Evolutionary conservation across 2,329 filamentous ascomycete species (phyloP).

Genomic region (Rhinocladiella similis): DNA sequence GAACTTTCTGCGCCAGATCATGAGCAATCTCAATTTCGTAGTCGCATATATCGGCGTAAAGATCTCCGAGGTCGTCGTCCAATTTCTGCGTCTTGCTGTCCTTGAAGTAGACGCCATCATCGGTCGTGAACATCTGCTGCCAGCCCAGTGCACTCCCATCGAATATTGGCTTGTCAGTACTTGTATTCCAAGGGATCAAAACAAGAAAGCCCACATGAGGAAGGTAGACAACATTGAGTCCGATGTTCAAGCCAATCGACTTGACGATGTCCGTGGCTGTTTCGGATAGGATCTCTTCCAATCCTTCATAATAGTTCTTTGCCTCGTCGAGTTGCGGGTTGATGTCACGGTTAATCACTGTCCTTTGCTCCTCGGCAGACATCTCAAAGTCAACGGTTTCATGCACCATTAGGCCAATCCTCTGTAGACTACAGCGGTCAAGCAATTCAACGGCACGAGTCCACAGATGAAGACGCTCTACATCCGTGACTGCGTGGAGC

Average conservation of each 20-base stretch:
- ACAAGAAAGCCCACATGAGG: constrained; percentile 91
- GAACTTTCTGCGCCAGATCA: constrained; percentile 67
- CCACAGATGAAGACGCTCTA: constrained; percentile 34
- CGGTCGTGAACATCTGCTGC: constrained; percentile 75
- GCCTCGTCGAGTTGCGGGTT: constrained; percentile 74
- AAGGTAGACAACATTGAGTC: constrained; percentile 80
- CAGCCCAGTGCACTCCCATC: constrained; percentile 67
- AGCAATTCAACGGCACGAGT: constrained; percentile 60
- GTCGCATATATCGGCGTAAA: constrained; percentile 82
- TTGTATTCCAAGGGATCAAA: constrained; percentile 64
- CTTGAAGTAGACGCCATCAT: constrained; percentile 79
- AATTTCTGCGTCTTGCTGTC: constrained; percentile 77
- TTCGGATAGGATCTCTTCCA: constrained; percentile 70
- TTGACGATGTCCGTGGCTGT: constrained; percentile 65
- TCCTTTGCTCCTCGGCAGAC: constrained; percentile 63
- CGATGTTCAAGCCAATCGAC: constrained; percentile 56
- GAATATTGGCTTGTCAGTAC: constrained; percentile 61
- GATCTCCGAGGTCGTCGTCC: constrained; percentile 78
- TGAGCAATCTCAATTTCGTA: constrained; percentile 88
- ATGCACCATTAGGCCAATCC: constrained; percentile 69
- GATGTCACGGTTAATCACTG: constrained; percentile 70
- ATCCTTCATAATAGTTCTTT: constrained; percentile 74
- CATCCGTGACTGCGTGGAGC: constrained; percentile 58
- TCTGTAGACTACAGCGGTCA: constrained; percentile 58
- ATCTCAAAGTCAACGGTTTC: constrained; percentile 52